Evolutionary conservation across 805 yeast species (phyloP), one percentile per base, ranked within the genome.

Genomic region (Trichomonascus vanleenenianus): DNA sequence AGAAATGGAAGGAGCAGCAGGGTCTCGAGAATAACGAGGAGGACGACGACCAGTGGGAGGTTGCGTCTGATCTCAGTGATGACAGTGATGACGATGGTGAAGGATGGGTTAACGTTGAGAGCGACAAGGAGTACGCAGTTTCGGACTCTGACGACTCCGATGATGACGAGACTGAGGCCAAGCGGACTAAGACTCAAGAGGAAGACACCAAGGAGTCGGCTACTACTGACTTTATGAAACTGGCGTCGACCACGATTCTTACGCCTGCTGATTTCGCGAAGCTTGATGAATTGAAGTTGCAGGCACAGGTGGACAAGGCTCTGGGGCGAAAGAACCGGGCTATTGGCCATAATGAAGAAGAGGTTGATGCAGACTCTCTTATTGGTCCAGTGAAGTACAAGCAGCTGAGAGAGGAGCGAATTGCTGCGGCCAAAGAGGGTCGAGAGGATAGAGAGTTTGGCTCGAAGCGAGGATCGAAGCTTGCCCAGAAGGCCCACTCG

Each of bases 251-350:
- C 41, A 79, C 84, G 55, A 83, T 93, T 50, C 74, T 93, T 55
- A 93, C 99, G 0, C 98, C 99, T 18, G 97, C 97, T 0, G 99
- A 93, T 70, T 93, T 89, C 62, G 96, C 96, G 51, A 91, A 91
- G 66, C 73, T 93, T 57, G 91, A 91, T 58, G 96, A 93, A 65
- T 75, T 93, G 56, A 78, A 80, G 59, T 72, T 78, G 14, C 81
- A 84, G 64, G 95, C 96, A 3, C 96, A 96, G 54, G 74, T 89
- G 41, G 85, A 85, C 44, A 84, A 84, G 63, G 61, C 82, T 27
- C 69, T 88, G 78, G 67, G 66, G 40, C 61, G 52, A 37, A 46
- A 35, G 44, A 46, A 46, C 20, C 38, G 38, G 14, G 62, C 61
- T 37, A 44, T 30, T 9, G 40, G 45, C 18, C 56, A 59, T 25